Conservation (phyloP, 306 rosid species). For the Abrus precatorius region DNA sequence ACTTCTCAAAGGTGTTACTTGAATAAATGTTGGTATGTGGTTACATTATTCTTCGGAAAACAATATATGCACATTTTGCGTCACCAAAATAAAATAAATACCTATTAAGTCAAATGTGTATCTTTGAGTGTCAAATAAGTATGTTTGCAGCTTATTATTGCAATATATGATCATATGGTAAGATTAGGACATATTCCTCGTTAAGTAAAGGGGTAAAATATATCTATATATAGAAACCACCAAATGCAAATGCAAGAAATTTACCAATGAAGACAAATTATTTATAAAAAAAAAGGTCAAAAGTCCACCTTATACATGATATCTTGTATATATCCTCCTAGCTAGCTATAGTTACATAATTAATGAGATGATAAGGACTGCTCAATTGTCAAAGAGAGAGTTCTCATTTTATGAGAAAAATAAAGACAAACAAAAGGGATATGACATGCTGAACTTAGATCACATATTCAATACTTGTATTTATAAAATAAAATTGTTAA, state of each 20-base stretch:
- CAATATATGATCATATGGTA: conserved; percentile 21
- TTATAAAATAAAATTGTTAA: not conserved
- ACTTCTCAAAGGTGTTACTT: conserved; percentile 27
- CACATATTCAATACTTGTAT: conserved; percentile 11
- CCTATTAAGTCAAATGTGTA: not conserved
- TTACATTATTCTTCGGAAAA: conserved; percentile 37
- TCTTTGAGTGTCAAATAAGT: conserved; percentile 39
- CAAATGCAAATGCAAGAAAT: conserved; percentile 38
- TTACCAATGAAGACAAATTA: not conserved
- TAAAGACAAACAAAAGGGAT: not conserved
- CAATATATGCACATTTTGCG: not conserved
- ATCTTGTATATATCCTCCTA: not conserved
- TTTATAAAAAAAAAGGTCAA: not conserved
- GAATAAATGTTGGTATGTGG: not conserved
- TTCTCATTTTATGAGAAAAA: conserved; percentile 34
- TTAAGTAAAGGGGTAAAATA: not conserved
- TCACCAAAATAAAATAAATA: not conserved
- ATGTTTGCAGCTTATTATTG: not conserved
- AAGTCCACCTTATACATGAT: conserved; percentile 5
- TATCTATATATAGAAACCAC: not conserved
- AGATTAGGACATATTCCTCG: conserved; percentile 17
- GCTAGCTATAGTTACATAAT: conserved; percentile 38
- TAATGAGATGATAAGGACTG: conserved; percentile 35
- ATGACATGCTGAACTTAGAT: conserved; percentile 18
- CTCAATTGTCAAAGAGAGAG: conserved; percentile 25